phyloP scores from a whole-genome alignment of 441 rosid genomes.

The Dalechampia spathulata region DNA sequence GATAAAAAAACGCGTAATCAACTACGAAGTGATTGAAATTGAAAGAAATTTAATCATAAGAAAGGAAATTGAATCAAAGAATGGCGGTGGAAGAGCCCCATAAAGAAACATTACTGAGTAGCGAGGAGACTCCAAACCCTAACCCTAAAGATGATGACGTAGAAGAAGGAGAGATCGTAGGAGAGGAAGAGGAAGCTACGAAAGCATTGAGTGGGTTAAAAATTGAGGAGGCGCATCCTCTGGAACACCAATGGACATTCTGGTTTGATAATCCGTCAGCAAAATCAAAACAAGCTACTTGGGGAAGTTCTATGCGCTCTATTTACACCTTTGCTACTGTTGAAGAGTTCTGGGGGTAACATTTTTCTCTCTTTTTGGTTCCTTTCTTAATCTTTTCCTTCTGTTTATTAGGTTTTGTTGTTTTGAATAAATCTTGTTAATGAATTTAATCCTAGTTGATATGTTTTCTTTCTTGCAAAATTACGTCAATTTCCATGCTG shows the following conservation, averaged over 20 bases:
- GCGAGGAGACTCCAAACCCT: constrained; percentile 28
- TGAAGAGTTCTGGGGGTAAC: constrained; percentile 92
- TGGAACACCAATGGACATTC: constrained; percentile 78
- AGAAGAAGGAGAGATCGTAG: constrained; percentile 67
- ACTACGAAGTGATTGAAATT: too few relatives aligned
- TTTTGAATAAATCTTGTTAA: too few relatives aligned
- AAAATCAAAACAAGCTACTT: constrained; percentile 48
- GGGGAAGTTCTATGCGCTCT: constrained; percentile 77
- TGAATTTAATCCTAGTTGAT: too few relatives aligned
- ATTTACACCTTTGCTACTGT: constrained; percentile 60
- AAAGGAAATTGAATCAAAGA: too few relatives aligned
- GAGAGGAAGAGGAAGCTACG: constrained; percentile 11
- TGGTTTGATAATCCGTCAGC: constrained; percentile 74
- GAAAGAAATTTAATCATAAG: too few relatives aligned
- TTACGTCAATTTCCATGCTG: too few relatives aligned
- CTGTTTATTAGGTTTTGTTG: too few relatives aligned
- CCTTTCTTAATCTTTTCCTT: too few relatives aligned
- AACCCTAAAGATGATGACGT: constrained; percentile 33
- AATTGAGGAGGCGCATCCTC: constrained; percentile 44
- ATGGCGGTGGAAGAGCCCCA: constrained; percentile 71
- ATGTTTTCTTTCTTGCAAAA: too few relatives aligned
- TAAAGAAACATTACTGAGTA: too few relatives aligned
- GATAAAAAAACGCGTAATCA: too few relatives aligned
- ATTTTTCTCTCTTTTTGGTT: too few relatives aligned
- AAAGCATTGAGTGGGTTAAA: constrained; percentile 10